Base-by-base conservation (phyloP, 495 filamentous ascomycete species). In the Aspergillus bertholletiae region DNA sequence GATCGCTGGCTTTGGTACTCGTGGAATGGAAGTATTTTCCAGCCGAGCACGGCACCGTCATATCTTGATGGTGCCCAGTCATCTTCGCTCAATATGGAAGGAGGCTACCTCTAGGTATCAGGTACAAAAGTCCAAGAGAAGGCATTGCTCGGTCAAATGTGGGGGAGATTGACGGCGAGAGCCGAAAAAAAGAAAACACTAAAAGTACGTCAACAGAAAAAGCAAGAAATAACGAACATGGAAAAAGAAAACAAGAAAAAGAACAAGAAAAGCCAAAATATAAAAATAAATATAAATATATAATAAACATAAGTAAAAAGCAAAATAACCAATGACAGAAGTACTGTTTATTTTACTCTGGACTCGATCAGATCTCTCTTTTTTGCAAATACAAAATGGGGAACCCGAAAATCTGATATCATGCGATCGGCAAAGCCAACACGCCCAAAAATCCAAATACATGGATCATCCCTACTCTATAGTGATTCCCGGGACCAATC, bases 381-480 rank as follows among this genome's bases (percentile, higher is more conserved):
- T n/a, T n/a, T n/a, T n/a, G n/a, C 12, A 8, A 24, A 32, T 18
- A 12, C 3, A 32, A 32, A 32, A 11, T 32, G 13, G 12, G 51
- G 40, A 20, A 40, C n/a, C 7, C 15, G n/a, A 22, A 27, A 23
- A 47, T 51, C 48, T 55, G 48, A 52, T 52, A 59, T 52, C 57
- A 59, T 51, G 26, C 27, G 48, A 59, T 59, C 57, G 39, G 30
- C 52, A 55, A 40, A 47, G 47, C 28, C 26, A 26, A 27, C 23
- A 37, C 52, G n/a, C n/a, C n/a, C n/a, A n/a, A n/a, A n/a, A n/a
- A n/a, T 43, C 43, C 47, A 49, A 53, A 51, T 49, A 46, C 59
- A 22, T 44, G 53, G 51, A 43, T 46, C 40, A 57, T 52, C 58
- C 58, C 54, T 61, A 48, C 54, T 39, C 15, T 35, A 23, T 47